phyloP scores from a whole-genome alignment of 1,284 basidiomycete species.

The Apiotrichum gracile region DNA sequence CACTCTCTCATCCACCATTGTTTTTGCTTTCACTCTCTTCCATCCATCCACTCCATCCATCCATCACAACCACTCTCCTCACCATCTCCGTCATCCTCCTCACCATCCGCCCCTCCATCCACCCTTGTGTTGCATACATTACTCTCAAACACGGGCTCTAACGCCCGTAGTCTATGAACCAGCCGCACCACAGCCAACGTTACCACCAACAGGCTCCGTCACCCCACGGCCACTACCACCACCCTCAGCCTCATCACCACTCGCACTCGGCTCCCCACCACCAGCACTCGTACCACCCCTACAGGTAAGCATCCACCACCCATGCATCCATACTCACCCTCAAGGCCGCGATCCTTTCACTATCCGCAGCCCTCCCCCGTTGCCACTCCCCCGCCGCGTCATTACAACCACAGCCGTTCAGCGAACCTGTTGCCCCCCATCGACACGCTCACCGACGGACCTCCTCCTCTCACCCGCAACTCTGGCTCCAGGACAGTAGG shows the following conservation, averaged over 20 bases:
- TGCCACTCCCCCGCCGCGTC: background rate
- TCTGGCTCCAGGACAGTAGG: background rate
- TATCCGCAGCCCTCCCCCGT: background rate
- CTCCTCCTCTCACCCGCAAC: background rate
- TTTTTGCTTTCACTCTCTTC: background rate
- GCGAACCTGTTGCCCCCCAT: constrained; percentile 3
- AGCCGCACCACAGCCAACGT: background rate
- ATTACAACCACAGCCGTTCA: background rate
- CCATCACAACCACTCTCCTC: background rate
- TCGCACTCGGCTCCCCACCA: background rate
- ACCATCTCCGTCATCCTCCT: background rate
- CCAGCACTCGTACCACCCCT: constrained; percentile 4
- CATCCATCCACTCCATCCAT: background rate
- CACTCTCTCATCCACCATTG: background rate
- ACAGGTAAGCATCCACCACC: background rate
- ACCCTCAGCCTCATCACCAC: background rate
- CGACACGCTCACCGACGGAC: background rate
- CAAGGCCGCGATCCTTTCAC: background rate
- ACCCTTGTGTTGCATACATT: background rate
- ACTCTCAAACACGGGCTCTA: constrained; percentile 7
- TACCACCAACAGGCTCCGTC: background rate
- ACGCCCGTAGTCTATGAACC: constrained; percentile 13
- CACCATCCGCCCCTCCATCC: constrained; percentile 3
- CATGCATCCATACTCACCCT: constrained; percentile 2
- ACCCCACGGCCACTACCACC: constrained; percentile 2